Evolutionary conservation across 2,329 filamentous ascomycete species (phyloP).

Genomic region (Trichophyton simii): DNA sequence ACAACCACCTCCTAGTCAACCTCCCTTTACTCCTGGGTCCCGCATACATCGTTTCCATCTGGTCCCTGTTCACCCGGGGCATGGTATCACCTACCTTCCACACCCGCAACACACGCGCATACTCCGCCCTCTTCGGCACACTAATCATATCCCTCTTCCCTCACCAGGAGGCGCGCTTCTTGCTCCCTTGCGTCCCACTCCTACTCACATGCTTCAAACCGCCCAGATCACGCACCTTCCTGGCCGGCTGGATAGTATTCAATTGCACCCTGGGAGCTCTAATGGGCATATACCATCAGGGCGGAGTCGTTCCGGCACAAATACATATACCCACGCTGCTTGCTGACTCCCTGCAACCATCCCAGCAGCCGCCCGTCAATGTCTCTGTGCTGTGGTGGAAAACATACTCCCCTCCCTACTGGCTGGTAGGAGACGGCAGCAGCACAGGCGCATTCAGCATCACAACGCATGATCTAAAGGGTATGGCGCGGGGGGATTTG

Average conservation of each 20-base stretch:
- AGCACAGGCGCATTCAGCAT: slow-evolving; percentile 21
- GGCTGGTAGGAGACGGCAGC: slow-evolving; percentile 33
- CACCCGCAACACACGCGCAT: slow-evolving; percentile 29
- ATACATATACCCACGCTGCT: slow-evolving; percentile 33
- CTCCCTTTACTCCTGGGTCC: slow-evolving; percentile 61
- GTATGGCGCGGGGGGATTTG: slow-evolving; percentile 32
- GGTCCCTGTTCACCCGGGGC: slow-evolving; percentile 30
- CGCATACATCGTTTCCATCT: slow-evolving; percentile 42
- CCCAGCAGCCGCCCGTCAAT: slow-evolving; percentile 6
- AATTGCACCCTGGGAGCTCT: slow-evolving; percentile 37
- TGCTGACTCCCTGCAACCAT: slow-evolving; percentile 17
- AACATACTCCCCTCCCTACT: slow-evolving; percentile 41
- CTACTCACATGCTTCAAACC: slow-evolving; percentile 37
- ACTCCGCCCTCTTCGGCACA: slow-evolving; percentile 34
- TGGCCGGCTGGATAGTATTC: slow-evolving; percentile 37
- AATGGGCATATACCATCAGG: slow-evolving; percentile 44
- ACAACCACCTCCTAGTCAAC: slow-evolving; percentile 62
- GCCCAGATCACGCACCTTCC: slow-evolving; percentile 30
- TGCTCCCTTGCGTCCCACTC: slow-evolving; percentile 40
- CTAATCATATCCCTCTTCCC: slow-evolving; percentile 34
- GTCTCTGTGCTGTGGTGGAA: slow-evolving; percentile 43
- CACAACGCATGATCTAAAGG: slow-evolving; percentile 38
- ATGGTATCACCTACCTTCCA: slow-evolving; percentile 21
- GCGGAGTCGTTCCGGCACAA: slow-evolving; percentile 40
- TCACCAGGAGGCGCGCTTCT: slow-evolving; percentile 43